Evolutionary conservation across 2,329 filamentous ascomycete species (phyloP).

Genomic region (Plenodomus biglobosus): DNA sequence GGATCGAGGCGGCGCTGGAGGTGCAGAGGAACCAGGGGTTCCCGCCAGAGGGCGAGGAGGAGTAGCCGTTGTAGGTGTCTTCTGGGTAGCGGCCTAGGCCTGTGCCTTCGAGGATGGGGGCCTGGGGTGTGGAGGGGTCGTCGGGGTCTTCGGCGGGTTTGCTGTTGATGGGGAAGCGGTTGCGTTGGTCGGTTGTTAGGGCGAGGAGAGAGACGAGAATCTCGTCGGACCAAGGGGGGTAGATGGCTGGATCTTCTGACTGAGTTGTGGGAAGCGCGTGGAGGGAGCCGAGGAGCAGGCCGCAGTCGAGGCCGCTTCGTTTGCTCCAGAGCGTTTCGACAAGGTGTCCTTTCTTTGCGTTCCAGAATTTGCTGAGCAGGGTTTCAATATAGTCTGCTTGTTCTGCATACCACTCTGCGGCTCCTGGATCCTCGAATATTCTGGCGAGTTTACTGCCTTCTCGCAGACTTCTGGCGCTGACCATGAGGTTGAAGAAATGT

Average conservation of each 20-base stretch:
- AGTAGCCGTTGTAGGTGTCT: slow-evolving; percentile 47
- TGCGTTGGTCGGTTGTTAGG: slow-evolving; percentile 38
- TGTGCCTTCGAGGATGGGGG: slow-evolving; percentile 30
- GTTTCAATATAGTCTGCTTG: slow-evolving; percentile 41
- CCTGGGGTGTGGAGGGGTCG: slow-evolving; percentile 7
- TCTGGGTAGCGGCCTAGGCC: slow-evolving; percentile 50
- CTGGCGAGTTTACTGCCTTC: slow-evolving; percentile 41
- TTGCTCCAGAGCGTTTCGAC: slow-evolving; percentile 40
- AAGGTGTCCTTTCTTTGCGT: slow-evolving; percentile 40
- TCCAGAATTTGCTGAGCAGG: slow-evolving; percentile 44
- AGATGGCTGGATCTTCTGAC: slow-evolving; percentile 24
- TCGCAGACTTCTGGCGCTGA: slow-evolving; percentile 40
- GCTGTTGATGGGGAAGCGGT: slow-evolving; percentile 46
- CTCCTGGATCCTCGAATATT: slow-evolving; percentile 41
- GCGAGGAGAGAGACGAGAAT: slow-evolving; percentile 42
- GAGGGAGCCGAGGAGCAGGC: slow-evolving; percentile 42
- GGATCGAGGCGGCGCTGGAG: slow-evolving; percentile 43
- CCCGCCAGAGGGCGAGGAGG: slow-evolving; percentile 30
- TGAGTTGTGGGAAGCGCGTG: slow-evolving; percentile 32
- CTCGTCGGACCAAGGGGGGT: slow-evolving; percentile 43
- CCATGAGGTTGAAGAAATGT: slow-evolving; percentile 47
- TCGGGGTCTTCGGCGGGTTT: slow-evolving; percentile 14
- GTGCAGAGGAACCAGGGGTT: slow-evolving; percentile 52
- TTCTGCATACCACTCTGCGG: slow-evolving; percentile 43
- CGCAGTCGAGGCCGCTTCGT: slow-evolving; percentile 44